Evolutionary conservation across 2,329 filamentous ascomycete genomes (phyloP).

Genomic region (Ascochyta clinopodiicola): DNA sequence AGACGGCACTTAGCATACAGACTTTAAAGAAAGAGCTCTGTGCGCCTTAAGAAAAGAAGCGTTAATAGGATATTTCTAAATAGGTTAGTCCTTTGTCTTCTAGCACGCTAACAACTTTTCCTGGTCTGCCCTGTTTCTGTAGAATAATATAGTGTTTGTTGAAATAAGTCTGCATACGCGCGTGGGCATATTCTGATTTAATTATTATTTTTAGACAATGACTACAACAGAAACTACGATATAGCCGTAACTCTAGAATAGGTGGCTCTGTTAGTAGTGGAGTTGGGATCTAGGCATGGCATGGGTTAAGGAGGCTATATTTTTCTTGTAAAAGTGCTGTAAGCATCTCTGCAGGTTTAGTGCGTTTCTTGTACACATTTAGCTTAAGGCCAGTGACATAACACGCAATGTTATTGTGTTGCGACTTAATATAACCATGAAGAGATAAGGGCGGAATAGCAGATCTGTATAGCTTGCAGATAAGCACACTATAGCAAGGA

Average conservation of each 20-base stretch:
- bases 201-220: not conserved
- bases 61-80: not conserved
- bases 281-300: not conserved
- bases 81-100: not conserved
- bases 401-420: not conserved
- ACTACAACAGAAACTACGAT: not conserved
- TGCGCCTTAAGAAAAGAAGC: not conserved
- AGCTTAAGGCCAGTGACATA: not conserved
- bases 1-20: not conserved
- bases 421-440: not conserved
- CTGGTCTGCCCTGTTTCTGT: not conserved
- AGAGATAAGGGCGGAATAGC: not conserved
- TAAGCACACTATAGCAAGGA: not conserved
- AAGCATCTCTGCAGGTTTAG: not conserved
- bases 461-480: not conserved
- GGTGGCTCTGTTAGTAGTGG: not conserved
- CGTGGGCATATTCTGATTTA: not conserved
- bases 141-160: not conserved
- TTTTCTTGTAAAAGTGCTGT: not conserved
- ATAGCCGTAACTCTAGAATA: not conserved
- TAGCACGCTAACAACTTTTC: not conserved
- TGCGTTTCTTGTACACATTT: not conserved
- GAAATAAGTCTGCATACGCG: not conserved
- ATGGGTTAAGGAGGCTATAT: not conserved
- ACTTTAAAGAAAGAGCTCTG: not conserved